Base-by-base conservation (phyloP, 768 basidiomycete genomes). In the Suillus subaureus region DNA sequence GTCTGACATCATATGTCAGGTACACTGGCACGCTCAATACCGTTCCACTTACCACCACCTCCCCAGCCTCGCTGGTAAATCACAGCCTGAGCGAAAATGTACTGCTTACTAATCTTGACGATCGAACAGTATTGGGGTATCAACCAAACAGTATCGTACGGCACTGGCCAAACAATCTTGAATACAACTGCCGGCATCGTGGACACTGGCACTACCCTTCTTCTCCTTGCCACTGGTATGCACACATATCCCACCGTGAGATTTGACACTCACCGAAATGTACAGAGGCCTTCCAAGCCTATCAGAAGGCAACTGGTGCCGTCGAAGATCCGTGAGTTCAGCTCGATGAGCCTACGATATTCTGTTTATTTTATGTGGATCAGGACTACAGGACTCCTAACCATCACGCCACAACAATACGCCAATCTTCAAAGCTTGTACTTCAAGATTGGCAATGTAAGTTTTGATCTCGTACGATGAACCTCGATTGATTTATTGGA, bases 201-300 rank as follows among this genome's bases (percentile, higher is more conserved):
- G 61, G 82, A 82, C 68, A 80, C 81, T 63, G 81, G 83, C 47
- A 84, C 84, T 23, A 84, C 85, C 39, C 73, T 86, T 42, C 70
- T 85, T 26, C 73, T 86, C 64, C 70, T 87, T 61, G 84, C 86
- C 16, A 83, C 82, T 2, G 65, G 70, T 72, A 43, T 42, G 70
- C 58, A 26, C 7, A 11, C 11, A 33, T 37, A 9, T 42, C 21
- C 12, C 26, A 28, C 9, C 35, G 9, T 35, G 6, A 28, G 35
- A 60, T 62, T 15, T 31, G 37, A 18, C n/a, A 28, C 33, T 62
- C 18, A 62, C 58, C 28, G 15, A 66, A 52, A 56, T 49, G 18
- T 51, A 13, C 85, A 54, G 86, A 87, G 65, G 85, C 85, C 6
- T 89, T 87, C 79, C 72, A 83, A 58, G 77, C 75, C 13, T 90